Evolutionary conservation across 768 basidiomycete species (phyloP), one percentile per base, ranked within the genome.

Genomic region (Russula emetica): DNA sequence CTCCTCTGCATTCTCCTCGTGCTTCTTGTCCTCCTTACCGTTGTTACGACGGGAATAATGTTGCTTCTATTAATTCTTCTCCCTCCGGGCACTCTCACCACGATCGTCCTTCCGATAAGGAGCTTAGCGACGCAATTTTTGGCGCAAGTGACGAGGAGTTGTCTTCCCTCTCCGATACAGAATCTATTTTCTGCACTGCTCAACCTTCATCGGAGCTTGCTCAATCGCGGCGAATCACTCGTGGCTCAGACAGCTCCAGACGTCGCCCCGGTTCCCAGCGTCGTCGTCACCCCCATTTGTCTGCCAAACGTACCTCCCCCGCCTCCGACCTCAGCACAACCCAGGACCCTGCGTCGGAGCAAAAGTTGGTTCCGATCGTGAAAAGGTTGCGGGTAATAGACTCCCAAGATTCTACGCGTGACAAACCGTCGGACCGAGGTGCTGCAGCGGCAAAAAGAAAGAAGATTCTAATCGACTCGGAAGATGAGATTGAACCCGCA

Each of bases 111-210:
- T 54, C 54, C 58, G 50, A 60, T 61, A 62, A 68, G 18, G 62
- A 63, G 24, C 45, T 60, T 18, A 56, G 58, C 30, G 65, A 60
- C 26, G 69, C 64, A 18, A 51, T 64, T n/a, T 69, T 70, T 65
- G 70, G 62, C 22, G 63, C 60, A 57, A 40, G 49, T 54, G 70
- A 75, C 28, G 71, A 71, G 26, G 65, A 71, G 49, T 61, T 73
- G 30, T 76, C 76, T 30, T 74, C 77, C 53, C 68, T 76, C 62
- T 76, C 76, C 20, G 71, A 76, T 44, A 68, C 73, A 52, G 71
- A 71, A 58, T 49, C 52, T 63, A 38, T 53, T 62, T 28, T 61
- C 61, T n/a, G 30, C 26, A 13, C 22, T 68, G 26, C 51, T 45
- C 49, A 45, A 40, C 30, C 36, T 68, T 53, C 66, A 51, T 52